Base-by-base conservation (phyloP, 23 red algal genomes). In the Gracilaria caudata region DNA sequence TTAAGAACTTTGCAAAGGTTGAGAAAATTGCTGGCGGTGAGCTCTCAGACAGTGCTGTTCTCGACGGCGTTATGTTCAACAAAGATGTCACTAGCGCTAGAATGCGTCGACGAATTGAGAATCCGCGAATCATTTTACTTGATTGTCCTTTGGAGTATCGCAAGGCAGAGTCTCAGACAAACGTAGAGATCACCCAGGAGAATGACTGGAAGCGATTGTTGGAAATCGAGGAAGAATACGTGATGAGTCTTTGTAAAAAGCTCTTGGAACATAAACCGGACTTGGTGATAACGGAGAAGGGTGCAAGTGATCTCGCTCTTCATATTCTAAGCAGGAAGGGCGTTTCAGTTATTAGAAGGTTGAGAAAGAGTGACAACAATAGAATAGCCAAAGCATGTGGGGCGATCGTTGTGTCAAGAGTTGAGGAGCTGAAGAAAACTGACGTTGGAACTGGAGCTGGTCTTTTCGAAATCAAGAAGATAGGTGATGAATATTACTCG, bases 11-110 rank as follows among this genome's bases (percentile, higher is more conserved):
- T 74, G 89, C 88, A 4, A 94, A 94, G 74, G 83, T 99, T 43
- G 97, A 99, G 78, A 99, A 99, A 55, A 90, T 99, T 23, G 89
- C 97, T 32, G 97, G 97, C 79, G 97, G 97, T 25, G 88, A 94
- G 32, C 60, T 99, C n/a, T 24, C 47, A 30, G 97, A 95, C 37
- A 94, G 90, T 8, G 35, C 65, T 38, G 97, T 99, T 16, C 57
- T 99, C 41, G 78, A 89, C 49, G 97, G 97, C 41, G 97, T 99
- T 13, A 93, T 99, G 89, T 90, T 99, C 46, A 94, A 95, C 77
- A 99, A 99, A 86, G 97, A 99, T 68, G 93, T 99, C 51, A 82
- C 80, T 21, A 83, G 73, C 78, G 87, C 91, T 25, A 92, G 92
- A 51, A 99, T 99, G 97, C 81, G 90, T 37, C 89, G 97, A 65